Conservation (phyloP, 805 yeast species). For the Saccharomycopsis schoenii region DNA sequence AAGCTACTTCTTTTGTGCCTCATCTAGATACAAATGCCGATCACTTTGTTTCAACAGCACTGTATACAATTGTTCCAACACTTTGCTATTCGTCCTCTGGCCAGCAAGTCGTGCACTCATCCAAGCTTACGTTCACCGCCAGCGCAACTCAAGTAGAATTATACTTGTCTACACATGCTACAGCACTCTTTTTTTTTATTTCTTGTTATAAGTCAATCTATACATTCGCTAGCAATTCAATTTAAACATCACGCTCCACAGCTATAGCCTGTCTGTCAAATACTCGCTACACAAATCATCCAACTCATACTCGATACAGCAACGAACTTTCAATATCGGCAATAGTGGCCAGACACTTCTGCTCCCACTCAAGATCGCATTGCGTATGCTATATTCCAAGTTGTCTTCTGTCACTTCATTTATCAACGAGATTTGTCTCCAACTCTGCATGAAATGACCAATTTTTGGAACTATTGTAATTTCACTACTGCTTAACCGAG, state of each 20-base stretch:
- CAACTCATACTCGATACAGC: constrained; percentile 80
- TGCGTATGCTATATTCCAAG: constrained; percentile 62
- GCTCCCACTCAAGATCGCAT: constrained; percentile 89
- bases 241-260: constrained; percentile 25
- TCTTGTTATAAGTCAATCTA: too few relatives aligned
- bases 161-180: too few relatives aligned
- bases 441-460: constrained; percentile 36
- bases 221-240: constrained; percentile 16
- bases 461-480: constrained; percentile 86
- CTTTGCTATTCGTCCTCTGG: too few relatives aligned
- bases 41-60: too few relatives aligned
- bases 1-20: too few relatives aligned
- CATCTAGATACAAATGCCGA: too few relatives aligned
- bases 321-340: constrained; percentile 76
- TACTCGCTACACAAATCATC: constrained; percentile 49
- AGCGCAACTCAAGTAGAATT: too few relatives aligned
- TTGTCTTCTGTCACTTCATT: constrained; percentile 39
- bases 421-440: constrained; percentile 31
- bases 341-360: constrained; percentile 87
- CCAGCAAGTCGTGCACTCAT: too few relatives aligned
- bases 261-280: not conserved
- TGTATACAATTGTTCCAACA: too few relatives aligned
- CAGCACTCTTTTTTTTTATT: too few relatives aligned
- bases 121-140: too few relatives aligned
- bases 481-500: constrained; percentile 64